Evolutionary conservation across 805 yeast genomes (phyloP).

Genomic region (Kuraishia cidri): DNA sequence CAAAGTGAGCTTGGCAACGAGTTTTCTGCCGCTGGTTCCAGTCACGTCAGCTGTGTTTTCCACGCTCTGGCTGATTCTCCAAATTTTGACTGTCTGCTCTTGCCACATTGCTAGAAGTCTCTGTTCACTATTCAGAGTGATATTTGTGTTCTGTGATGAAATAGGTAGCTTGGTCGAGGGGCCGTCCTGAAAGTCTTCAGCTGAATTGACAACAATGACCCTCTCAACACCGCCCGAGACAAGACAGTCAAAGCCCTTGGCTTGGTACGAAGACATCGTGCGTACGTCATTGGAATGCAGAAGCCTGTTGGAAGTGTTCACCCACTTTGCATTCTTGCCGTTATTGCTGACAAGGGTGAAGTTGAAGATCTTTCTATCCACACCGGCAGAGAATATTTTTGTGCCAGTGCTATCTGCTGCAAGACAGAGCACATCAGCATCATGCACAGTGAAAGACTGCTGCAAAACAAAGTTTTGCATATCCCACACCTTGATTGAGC

Average conservation of each 20-base stretch:
- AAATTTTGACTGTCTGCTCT: constrained; percentile 72
- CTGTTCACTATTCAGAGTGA: constrained; percentile 34
- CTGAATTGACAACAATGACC: constrained; percentile 55
- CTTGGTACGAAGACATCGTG: constrained; percentile 60
- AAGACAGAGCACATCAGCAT: constrained; percentile 81
- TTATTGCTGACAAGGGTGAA: constrained; percentile 39
- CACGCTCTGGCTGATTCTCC: constrained; percentile 34
- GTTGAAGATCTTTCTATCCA: constrained; percentile 83
- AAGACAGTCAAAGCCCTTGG: constrained; percentile 58
- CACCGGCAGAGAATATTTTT: constrained; percentile 79
- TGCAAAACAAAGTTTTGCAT: constrained; percentile 61
- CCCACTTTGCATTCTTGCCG: constrained; percentile 48
- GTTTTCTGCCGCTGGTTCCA: constrained; percentile 32
- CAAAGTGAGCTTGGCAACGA: constrained; percentile 57
- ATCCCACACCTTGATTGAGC: constrained; percentile 91
- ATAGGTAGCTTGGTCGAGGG: constrained; percentile 63
- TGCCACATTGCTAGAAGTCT: constrained; percentile 69
- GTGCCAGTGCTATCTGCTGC: constrained; percentile 52
- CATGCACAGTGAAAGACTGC: constrained; percentile 79
- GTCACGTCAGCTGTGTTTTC: too few species aligned
- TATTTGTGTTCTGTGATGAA: constrained; percentile 46
- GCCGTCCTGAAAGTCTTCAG: constrained; percentile 62
- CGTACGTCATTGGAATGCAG: constrained; percentile 85
- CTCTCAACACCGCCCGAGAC: constrained; percentile 83
- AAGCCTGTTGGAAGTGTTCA: constrained; percentile 63